A percentile compares a stretch with the other conserved stretches of the same genome.
phyloP scores from a whole-genome alignment of 2,329 filamentous ascomycete genomes.

The Trichoderma harzianum region DNA sequence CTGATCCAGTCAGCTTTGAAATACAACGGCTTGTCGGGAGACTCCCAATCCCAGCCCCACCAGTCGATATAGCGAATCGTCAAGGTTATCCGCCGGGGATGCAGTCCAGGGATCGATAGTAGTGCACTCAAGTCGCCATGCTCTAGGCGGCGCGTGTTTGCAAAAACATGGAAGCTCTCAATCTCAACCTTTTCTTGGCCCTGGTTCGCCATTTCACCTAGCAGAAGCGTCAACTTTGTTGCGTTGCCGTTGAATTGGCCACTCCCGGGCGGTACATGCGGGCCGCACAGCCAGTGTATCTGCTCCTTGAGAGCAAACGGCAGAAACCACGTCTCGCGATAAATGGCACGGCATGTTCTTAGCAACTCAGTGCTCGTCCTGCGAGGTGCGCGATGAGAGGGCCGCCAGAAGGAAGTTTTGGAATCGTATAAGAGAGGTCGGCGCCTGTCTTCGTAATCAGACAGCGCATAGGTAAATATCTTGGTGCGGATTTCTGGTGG shows the following conservation, averaged over 20 bases:
- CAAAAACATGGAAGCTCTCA: conserved; percentile 38
- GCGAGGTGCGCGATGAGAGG: conserved; percentile 38
- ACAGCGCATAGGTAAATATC: conserved; percentile 43
- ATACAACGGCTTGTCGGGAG: conserved; percentile 27
- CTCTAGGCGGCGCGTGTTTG: conserved; percentile 41
- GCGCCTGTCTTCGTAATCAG: conserved; percentile 36
- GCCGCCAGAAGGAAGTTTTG: conserved; percentile 27
- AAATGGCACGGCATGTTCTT: conserved; percentile 41
- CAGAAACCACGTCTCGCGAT: conserved; percentile 42
- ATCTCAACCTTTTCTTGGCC: conserved; percentile 28
- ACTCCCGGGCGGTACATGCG: not conserved
- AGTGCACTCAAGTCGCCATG: conserved; percentile 26
- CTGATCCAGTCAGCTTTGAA: conserved; percentile 39
- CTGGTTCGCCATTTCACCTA: conserved; percentile 22
- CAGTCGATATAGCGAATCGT: conserved; percentile 50
- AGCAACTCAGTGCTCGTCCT: conserved; percentile 38
- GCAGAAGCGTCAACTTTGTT: not conserved
- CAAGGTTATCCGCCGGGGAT: conserved; percentile 38
- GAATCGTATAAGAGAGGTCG: not conserved
- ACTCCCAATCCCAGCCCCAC: conserved; percentile 38
- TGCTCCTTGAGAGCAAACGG: conserved; percentile 40
- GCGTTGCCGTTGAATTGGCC: not conserved
- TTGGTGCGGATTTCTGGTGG: conserved; percentile 48
- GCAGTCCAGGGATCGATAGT: conserved; percentile 29
- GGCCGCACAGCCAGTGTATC: conserved; percentile 33